phyloP scores from a whole-genome alignment of 2,329 filamentous ascomycete genomes.

The Dendrostoma leiphaemia region DNA sequence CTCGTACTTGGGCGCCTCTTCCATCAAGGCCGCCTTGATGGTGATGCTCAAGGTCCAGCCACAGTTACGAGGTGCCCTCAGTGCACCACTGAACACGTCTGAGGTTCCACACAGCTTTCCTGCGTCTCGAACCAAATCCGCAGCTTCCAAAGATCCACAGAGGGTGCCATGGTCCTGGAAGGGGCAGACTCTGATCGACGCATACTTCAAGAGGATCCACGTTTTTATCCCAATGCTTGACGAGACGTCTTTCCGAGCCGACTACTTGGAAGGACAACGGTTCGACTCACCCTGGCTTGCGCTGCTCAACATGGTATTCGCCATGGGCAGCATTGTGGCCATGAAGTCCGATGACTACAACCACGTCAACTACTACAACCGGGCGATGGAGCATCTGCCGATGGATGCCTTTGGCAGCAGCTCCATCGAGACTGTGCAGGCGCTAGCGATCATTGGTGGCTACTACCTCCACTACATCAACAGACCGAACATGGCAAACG shows the following conservation, averaged over 20 bases:
- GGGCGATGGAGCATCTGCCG: constrained; percentile 64
- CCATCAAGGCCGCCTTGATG: constrained; percentile 71
- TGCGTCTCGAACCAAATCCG: constrained; percentile 39
- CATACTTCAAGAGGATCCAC: constrained; percentile 74
- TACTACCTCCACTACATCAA: constrained; percentile 79
- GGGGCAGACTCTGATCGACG: constrained; percentile 67
- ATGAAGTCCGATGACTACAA: constrained; percentile 63
- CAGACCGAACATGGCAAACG: constrained; percentile 73
- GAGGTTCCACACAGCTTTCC: constrained; percentile 46
- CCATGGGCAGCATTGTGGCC: constrained; percentile 69
- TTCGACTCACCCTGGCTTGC: constrained; percentile 70
- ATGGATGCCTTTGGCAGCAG: constrained; percentile 68
- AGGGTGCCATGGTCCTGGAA: constrained; percentile 59
- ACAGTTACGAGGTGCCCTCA: constrained; percentile 42
- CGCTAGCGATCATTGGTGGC: constrained; percentile 68
- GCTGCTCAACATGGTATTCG: constrained; percentile 73
- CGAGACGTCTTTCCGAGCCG: constrained; percentile 66
- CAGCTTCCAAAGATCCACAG: constrained; percentile 45
- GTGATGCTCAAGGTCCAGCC: constrained; percentile 63
- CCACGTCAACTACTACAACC: constrained; percentile 68
- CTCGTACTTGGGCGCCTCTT: constrained; percentile 71
- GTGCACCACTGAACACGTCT: constrained; percentile 45
- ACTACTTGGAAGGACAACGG: constrained; percentile 60
- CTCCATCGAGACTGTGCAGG: constrained; percentile 71
- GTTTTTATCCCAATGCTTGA: constrained; percentile 73